These are phyloP conservation scores for Geosmithia putterillii DNA, from an alignment of 2,329 filamentous ascomycete species.

Conservation along the genomic window DNA sequence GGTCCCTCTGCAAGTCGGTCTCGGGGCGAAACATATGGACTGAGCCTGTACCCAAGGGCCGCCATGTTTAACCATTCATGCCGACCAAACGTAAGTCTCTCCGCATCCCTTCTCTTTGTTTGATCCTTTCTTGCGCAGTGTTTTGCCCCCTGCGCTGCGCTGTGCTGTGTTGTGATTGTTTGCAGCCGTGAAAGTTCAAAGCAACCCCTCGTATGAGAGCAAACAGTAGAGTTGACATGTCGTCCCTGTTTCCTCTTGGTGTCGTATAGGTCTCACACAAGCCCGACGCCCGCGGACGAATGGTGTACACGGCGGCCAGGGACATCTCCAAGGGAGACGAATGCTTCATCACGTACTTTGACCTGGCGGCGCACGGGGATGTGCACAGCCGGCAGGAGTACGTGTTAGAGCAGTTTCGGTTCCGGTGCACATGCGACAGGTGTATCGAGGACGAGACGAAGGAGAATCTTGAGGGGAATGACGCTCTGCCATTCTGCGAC, in stretches of 20 bases:
- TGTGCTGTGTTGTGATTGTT: background rate
- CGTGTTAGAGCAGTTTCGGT: slow-evolving; percentile 10
- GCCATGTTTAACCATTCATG: slow-evolving; percentile 17
- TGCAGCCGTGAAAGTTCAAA: background rate
- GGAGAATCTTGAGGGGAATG: slow-evolving; percentile 9
- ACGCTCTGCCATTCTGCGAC: slow-evolving; percentile 1
- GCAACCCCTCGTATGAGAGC: background rate
- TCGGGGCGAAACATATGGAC: slow-evolving; percentile 12
- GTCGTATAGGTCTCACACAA: slow-evolving; percentile 13
- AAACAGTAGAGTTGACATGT: background rate
- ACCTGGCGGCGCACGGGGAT: slow-evolving; percentile 7
- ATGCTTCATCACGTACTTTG: slow-evolving; percentile 14
- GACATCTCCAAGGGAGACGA: slow-evolving; percentile 12
- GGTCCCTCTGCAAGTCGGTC: slow-evolving; percentile 1
- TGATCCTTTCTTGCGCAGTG: background rate
- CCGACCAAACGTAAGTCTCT: slow-evolving; percentile 13
- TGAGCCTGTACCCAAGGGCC: slow-evolving; percentile 13
- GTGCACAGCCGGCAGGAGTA: slow-evolving; percentile 7
- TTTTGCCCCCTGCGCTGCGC: background rate
- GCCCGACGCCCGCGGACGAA: slow-evolving; percentile 9
- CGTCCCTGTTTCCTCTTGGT: too few species aligned
- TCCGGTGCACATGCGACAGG: slow-evolving; percentile 11
- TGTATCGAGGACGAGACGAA: slow-evolving; percentile 11
- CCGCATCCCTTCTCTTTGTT: too few species aligned
- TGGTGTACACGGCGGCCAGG: slow-evolving; percentile 12